phyloP scores from a whole-genome alignment of 192 early-diverging fungal genomes.

The Coemansia sp. region DNA sequence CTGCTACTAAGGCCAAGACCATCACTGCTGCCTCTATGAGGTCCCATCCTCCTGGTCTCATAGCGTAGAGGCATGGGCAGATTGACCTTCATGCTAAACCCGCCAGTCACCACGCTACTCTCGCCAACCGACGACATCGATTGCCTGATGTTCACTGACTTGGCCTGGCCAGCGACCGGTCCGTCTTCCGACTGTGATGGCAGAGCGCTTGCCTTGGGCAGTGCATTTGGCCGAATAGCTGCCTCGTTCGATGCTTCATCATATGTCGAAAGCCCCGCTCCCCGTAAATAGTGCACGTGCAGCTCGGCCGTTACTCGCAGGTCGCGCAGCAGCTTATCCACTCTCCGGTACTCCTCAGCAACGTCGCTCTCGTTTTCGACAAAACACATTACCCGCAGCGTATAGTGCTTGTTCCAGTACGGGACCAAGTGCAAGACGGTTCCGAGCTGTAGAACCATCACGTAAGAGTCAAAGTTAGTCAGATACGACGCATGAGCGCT shows the following conservation, averaged over 20 bases:
- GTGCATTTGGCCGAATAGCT: background rate
- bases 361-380: constrained; percentile 65
- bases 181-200: background rate
- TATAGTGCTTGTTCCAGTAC: constrained; percentile 62
- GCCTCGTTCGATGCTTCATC: constrained; percentile 12
- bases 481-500: constrained; percentile 27
- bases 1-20: constrained; percentile 3
- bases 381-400: constrained; percentile 66
- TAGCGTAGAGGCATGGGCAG: constrained; percentile 47
- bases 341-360: constrained; percentile 58
- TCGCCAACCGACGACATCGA: background rate
- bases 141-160: background rate
- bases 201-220: background rate
- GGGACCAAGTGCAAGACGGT: constrained; percentile 70
- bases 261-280: constrained; percentile 42
- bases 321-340: constrained; percentile 57
- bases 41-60: constrained; percentile 17
- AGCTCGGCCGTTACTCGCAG: constrained; percentile 64
- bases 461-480: constrained; percentile 67
- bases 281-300: constrained; percentile 55
- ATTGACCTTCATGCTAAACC: constrained; percentile 46
- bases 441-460: constrained; percentile 73
- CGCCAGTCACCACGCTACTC: background rate
- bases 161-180: background rate
- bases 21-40: background rate